Base-by-base conservation (phyloP, 768 basidiomycete genomes). In the Tricholoma furcatifolium region DNA sequence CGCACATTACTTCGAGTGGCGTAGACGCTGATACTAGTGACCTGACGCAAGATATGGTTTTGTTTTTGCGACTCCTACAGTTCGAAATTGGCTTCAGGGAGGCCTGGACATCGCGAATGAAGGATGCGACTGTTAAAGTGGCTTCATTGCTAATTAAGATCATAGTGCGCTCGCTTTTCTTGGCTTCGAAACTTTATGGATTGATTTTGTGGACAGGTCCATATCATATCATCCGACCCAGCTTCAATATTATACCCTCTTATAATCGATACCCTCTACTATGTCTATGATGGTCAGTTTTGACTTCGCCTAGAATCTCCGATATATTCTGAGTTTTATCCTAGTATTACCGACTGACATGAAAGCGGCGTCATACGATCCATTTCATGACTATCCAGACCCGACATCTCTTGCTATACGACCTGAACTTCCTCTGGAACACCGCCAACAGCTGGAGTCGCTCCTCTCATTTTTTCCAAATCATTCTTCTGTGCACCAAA, bases 201-300 rank as follows among this genome's bases (percentile, higher is more conserved):
- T 39, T 61, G 41, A 51, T 48, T 8, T 21, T 20, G 7, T 49
- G 43, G n/a, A 6, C 56, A 90, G 87, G 65, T 77, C 17, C 78
- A 82, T 53, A 80, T 79, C 11, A 67, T 76, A 5, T 81, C 83
- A n/a, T 68, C 72, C 38, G 70, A 75, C 47, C 66, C 82, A 8
- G 81, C 87, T 60, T 65, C 79, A 2, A 73, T 83, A 39, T 71
- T 79, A 41, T 91, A 84, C 67, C 78, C 85, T 0, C 64, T 91
- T 39, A 68, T 91, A 30, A 66, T 90, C 20, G 90, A 93, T 70
- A 91, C 90, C 3, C 69, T 88, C 1, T 82, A 83, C 59, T 88
- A 84, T 62, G 67, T 89, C 7, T 74, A 87, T 27, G 91, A 92
- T 62, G 90, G 90, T 89, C 60, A 52, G 77, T 62, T 30, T 24